Base-by-base conservation (phyloP, 2,329 filamentous ascomycete genomes). In the Trichoderma arundinaceum region DNA sequence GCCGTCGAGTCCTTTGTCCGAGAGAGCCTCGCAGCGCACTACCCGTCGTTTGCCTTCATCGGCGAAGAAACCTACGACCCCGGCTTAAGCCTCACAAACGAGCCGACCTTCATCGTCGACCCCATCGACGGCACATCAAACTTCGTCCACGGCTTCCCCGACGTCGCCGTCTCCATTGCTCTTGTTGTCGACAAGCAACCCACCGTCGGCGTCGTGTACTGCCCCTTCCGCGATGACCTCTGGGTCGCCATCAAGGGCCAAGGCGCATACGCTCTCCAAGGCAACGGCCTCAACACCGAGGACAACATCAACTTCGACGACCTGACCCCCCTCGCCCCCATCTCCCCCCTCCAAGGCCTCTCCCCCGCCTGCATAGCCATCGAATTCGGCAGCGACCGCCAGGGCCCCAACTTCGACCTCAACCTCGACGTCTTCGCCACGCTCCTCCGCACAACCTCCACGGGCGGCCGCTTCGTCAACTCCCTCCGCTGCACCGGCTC, bases 401-500 rank as follows among this genome's bases (percentile, higher is more conserved):
- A 53, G 38, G 51, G 51, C 17, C 51, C 51, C 51, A 53, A 53
- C 33, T 53, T 53, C 33, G 51, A 32, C 33, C 51, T 53, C 51
- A 53, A 53, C n/a, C 51, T 53, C 2, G 8, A 53, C 10, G 51
- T 53, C 51, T 53, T 53, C 51, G 38, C 51, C 10, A 8, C 51
- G 32, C 51, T 53, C 51, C 51, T 53, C 51, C 33, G 51, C 33
- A 53, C 51, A 9, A 2, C 51, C 19, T 39, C 33, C 33, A 7
- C 8, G 2, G 51, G 51, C 32, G 51, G 51, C 51, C 51, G 51
- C 51, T 53, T 53, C 17, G 51, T 53, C 17, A 53, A 53, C 33
- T 53, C 51, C 51, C 51, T 53, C n/a, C 51, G 51, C 33, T 53
- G 51, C 51, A 38, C 51, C 13, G 51, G 51, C 51, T 53, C 51